Conservation (phyloP, 2,329 filamentous ascomycete species). For the Remersonia thermophila region DNA sequence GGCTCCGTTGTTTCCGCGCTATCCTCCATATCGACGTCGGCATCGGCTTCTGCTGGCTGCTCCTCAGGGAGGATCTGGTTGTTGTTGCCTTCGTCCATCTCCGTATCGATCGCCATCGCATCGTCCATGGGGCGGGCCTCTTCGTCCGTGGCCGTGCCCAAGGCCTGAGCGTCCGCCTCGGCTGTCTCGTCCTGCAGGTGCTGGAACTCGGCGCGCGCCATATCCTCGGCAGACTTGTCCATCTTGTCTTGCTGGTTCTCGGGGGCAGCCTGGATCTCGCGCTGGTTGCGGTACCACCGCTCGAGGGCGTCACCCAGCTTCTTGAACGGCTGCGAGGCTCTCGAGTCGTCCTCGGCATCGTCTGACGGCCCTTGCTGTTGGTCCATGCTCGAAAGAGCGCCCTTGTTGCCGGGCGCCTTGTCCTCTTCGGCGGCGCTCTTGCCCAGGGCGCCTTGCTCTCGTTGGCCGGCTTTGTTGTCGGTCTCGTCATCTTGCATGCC, state of each 20-base stretch:
- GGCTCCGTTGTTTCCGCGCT: constrained; percentile 26
- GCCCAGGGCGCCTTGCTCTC: constrained; percentile 50
- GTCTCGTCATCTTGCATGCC: constrained; percentile 27
- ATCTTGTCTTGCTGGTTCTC: constrained; percentile 38
- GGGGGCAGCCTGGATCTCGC: constrained; percentile 56
- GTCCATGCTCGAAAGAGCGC: constrained; percentile 36
- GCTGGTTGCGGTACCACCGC: constrained; percentile 80
- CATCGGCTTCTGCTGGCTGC: constrained; percentile 29
- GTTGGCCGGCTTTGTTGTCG: constrained; percentile 50
- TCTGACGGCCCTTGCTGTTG: constrained; percentile 34
- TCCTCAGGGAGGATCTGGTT: constrained; percentile 40
- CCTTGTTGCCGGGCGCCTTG: constrained; percentile 51
- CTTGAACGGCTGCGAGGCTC: constrained; percentile 63
- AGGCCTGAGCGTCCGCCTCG: constrained; percentile 75
- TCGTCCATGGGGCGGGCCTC: constrained; percentile 79
- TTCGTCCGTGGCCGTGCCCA: constrained; percentile 79
- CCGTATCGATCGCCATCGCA: constrained; percentile 71
- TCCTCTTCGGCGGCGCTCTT: constrained; percentile 53
- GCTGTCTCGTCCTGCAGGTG: constrained; percentile 78
- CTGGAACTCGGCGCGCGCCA: constrained; percentile 76
- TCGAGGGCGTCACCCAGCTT: constrained; percentile 89
- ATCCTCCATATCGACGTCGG: constrained; percentile 34
- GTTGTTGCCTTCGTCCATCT: constrained; percentile 39
- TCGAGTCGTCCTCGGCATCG: constrained; percentile 30
- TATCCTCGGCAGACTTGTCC: constrained; percentile 46